Base-by-base conservation (phyloP, 768 basidiomycete species). In the Tricholoma furcatifolium region DNA sequence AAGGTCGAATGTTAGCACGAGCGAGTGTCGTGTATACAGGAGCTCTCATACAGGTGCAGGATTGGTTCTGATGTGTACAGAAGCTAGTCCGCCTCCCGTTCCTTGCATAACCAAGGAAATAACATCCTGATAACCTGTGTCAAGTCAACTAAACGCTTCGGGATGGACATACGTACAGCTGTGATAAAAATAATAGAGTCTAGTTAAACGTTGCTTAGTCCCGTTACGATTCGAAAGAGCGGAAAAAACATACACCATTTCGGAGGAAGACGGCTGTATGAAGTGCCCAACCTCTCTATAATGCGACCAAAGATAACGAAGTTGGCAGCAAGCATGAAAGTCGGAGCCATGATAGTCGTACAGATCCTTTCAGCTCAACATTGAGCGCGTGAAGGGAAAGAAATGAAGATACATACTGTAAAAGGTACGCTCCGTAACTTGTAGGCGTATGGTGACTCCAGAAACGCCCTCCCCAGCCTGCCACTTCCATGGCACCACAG, bases 61-160 rank as follows among this genome's bases (percentile, higher is more conserved):
- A 9, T 60, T 47, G n/a, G 55, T 60, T 1, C 54, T 64, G 6
- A 56, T 47, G 21, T 56, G 35, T 20, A 68, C 75, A 1, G 65
- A 62, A 4, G 78, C 72, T 0, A 74, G 60, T 0, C 77, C 85
- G 21, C 86, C 86, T 35, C 87, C 87, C 14, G 77, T 66, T 24
- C 79, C 85, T 67, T 89, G 87, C 2, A 87, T 65, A 15, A 82
- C 66, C 23, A 89, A 73, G 8, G 85, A 78, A 30, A 83, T 63
- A n/a, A 85, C 61, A 57, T 90, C 87, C 76, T 69, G 50, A 9
- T 1, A 50, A 18, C 10, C 12, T 4, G 27, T 27, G 31, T 7
- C 44, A 9, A 36, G 39, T 34, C 15, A 23, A 17, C 4, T 45
- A 18, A 6, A 1, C 14, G 21, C 4, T 41, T n/a, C 8, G 12